Evolutionary conservation across 140 eudicot genomes (phyloP), one percentile per base, ranked within the genome.

Genomic region (Anethum foeniculum): DNA sequence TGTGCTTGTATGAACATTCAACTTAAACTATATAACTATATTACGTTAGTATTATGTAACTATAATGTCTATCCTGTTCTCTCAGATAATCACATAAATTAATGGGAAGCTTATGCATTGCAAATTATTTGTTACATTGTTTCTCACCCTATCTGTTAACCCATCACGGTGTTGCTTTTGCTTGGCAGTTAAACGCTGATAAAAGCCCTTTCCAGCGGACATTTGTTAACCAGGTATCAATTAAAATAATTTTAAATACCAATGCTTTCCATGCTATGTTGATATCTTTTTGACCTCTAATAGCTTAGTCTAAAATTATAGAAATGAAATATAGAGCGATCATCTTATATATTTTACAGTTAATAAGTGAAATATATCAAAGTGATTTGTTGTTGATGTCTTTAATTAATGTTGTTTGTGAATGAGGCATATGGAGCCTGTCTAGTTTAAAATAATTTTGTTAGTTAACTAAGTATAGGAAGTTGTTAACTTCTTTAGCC

Each of bases 191-290:
- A 87, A 95, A 95, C 84, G 97, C 90, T 12, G 99, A 92, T 47
- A 95, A 92, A 82, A 95, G 99, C 84, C 99, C 99, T 76, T 95
- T 95, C 82, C 99, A 95, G 86, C 81, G 97, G 71, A 95, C 97
- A 62, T 95, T 92, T 87, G 99, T 92, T 69, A 95, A 92, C 65
- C 99, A 95, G 99, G 99, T 95, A 89, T 56, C 68, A 36, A 25
- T 83, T 48, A 49, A 25, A 28, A 34, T 79, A 80, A 71, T 82
- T 39, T 27, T 8, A 6, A 30, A 23, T 23, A n/a, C 0, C 32
- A 52, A 60, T 60, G 69, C 34, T 60, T n/a, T 11, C 13, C 69
- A 60, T n/a, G 30, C 28, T 9, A 60, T 60, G 69, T 25, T 23
- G 30, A 60, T 25, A 60, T 60, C 30, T 58, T 58, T n/a, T 58